phyloP scores from a whole-genome alignment of 306 rosid genomes.

The Castanea crenata region DNA sequence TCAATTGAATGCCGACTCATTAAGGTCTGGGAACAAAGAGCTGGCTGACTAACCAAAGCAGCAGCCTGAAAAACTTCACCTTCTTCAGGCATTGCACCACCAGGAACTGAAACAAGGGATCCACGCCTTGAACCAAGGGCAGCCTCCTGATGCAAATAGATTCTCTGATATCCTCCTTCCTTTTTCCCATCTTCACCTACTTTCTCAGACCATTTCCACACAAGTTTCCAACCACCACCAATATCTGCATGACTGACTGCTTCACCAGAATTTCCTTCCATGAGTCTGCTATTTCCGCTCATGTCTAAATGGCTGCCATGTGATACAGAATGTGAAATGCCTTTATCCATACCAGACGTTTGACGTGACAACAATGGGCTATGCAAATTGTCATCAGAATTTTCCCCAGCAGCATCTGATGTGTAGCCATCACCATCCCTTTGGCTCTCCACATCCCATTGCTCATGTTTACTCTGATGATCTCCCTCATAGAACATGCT shows the following conservation, averaged over 20 bases:
- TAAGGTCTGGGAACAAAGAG: constrained; percentile 49
- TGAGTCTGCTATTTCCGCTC: constrained; percentile 50
- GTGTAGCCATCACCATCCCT: constrained; percentile 79
- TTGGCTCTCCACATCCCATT: constrained; percentile 92
- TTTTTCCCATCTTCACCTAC: constrained; percentile 74
- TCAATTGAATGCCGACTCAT: constrained; percentile 66
- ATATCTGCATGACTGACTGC: constrained; percentile 69
- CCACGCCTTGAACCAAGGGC: constrained; percentile 63
- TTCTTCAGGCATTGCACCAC: constrained; percentile 57
- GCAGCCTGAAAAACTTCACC: constrained; percentile 64
- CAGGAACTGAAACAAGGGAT: constrained; percentile 70
- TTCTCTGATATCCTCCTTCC: constrained; percentile 84
- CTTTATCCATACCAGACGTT: constrained; percentile 77
- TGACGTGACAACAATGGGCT: constrained; percentile 90
- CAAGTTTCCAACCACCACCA: constrained; percentile 98
- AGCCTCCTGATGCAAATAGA: constrained; percentile 86
- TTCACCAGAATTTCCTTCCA: constrained; percentile 58
- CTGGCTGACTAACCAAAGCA: constrained; percentile 75
- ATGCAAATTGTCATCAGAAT: constrained; percentile 76
- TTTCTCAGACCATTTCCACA: constrained; percentile 94
- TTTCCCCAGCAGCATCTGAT: constrained; percentile 61
- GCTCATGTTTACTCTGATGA: constrained; percentile 68
- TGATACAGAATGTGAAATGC: constrained; percentile 45
- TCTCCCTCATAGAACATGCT: constrained; percentile 95
- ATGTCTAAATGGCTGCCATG: constrained; percentile 66